These are phyloP conservation scores for Kodamaea fukazawae DNA, from an alignment of 805 yeast species.

Conservation along the genomic window DNA sequence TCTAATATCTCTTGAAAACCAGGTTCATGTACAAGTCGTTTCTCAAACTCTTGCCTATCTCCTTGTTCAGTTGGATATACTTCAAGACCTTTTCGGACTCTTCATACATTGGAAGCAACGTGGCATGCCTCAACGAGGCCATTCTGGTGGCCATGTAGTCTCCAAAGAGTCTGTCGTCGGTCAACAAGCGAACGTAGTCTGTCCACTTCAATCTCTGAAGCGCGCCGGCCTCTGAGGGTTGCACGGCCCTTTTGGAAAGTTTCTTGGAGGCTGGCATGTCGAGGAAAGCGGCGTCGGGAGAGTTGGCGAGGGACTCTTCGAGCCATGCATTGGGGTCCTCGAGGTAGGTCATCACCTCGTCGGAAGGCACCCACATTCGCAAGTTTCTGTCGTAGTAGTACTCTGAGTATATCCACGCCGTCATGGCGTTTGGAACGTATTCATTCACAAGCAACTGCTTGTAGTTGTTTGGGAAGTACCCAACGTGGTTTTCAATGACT, in stretches of 20 bases:
- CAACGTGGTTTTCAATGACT: conserved; percentile 18
- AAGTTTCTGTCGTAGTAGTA: conserved; percentile 30
- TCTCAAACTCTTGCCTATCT: conserved; percentile 21
- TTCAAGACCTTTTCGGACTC: background rate
- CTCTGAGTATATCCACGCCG: conserved; percentile 19
- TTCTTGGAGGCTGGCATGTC: conserved; percentile 5
- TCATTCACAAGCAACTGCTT: conserved; percentile 24
- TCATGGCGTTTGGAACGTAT: conserved; percentile 23
- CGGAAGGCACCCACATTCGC: conserved; percentile 32
- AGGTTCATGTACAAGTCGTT: conserved; percentile 26
- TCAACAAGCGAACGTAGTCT: conserved; percentile 12
- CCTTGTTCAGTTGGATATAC: conserved; percentile 11
- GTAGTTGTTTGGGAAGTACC: conserved; percentile 32
- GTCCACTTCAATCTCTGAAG: conserved; percentile 13
- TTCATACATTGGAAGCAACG: background rate
- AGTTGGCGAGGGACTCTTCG: conserved; percentile 3
- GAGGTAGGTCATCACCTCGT: conserved; percentile 25
- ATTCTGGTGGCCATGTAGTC: conserved; percentile 5
- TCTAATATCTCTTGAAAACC: conserved; percentile 3
- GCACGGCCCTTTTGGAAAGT: conserved; percentile 16
- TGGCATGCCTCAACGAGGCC: conserved; percentile 1
- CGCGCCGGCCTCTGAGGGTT: conserved; percentile 16
- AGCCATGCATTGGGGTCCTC: conserved; percentile 24
- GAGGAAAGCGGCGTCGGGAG: conserved; percentile 13
- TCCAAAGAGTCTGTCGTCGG: conserved; percentile 20